Evolutionary conservation across 768 basidiomycete species (phyloP), one percentile per base, ranked within the genome.

Genomic region (Pulveroboletus sp.): DNA sequence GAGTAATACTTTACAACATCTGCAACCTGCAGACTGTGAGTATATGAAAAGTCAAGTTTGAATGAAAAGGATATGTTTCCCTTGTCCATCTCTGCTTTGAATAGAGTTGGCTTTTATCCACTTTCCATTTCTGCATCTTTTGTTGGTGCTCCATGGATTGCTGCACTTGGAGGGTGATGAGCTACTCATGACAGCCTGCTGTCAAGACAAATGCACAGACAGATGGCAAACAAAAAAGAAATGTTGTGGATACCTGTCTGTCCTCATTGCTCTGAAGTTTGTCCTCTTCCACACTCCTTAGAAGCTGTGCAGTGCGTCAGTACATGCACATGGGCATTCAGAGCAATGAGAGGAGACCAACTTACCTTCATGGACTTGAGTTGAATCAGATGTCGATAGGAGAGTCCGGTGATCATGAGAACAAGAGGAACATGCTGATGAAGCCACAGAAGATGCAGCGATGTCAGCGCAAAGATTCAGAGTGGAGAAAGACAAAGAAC

Each of bases 1-100:
- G 89, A 90, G 64, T 97, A 98, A 16, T 93, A 86, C 67, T 98
- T 98, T 53, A 97, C 89, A 10, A 93, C 91, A 63, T 97, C 94
- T 17, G 90, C 73, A 34, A 93, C 79, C 92, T 97, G 56, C 19
- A 45, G 38, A 31, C 16, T 39, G 59, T 53, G 61, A 54, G 41
- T 45, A 49, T 38, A 52, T 27, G 12, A 45, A 9, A 29, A 14
- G 26, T 31, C 27, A 34, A 17, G 32, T 29, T 10, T 16, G 16
- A 31, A 26, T 2, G n/a, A 19, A 47, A n/a, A 27, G 40, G 68
- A 16, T 55, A 85, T 89, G 76, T 92, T 93, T 22, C 83, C 86
- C 65, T 90, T 91, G 72, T 91, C 87, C 85, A 93, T 89, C 61
- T 84, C 86, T 54, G 89, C 73, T 73, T 85, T 88, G 39, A 68